Evolutionary conservation across 176 grass and related monocot genomes (phyloP), one percentile per base, ranked within the genome.

Genomic region (Pharus latifolius): DNA sequence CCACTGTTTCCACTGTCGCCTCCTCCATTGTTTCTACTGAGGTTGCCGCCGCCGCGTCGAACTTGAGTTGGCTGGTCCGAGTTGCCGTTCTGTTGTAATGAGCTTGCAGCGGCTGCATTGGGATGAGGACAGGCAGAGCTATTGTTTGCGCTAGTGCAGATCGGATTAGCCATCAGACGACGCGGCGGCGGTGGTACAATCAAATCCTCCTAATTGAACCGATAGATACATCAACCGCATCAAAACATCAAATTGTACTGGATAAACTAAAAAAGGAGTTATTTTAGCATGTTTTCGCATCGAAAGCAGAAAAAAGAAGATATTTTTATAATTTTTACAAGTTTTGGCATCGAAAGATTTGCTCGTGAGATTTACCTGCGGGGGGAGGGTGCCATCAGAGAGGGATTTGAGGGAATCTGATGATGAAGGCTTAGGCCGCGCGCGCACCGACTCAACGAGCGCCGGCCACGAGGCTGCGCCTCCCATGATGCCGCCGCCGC

Each of bases 391-490:
- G 45, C 34, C 80, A 58, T 89, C 86, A 0, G 82, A 78, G 23
- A 88, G 76, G 11, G 79, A 73, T 26, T 82, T 88, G 52, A 88
- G 63, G 22, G 88, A 86, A 73, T 92, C 83, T 0, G 72, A 86
- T 2, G 82, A 91, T 3, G 85, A 64, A 2, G 82, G 76, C 67
- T 76, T 88, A 26, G 79, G 55, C 58, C 73, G 69, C 13, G 55
- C 29, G 51, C 62, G 58, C 20, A 63, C 38, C 11, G 82, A 51
- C 26, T 56, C 82, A 4, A 37, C 34, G 7, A 92, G 88, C 54
- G 88, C 60, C 2, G 92, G 88, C 88, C 92, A 89, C 7, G 82
- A 77, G 10, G 58, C 82, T 0, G 75, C 73, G 5, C 71, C 76
- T 15, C 84, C 80, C 12, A 88, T 83, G 78, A 88, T 78, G 10